Evolutionary conservation across 2,329 filamentous ascomycete species (phyloP).

Genomic region (Aspergillus neotritici): DNA sequence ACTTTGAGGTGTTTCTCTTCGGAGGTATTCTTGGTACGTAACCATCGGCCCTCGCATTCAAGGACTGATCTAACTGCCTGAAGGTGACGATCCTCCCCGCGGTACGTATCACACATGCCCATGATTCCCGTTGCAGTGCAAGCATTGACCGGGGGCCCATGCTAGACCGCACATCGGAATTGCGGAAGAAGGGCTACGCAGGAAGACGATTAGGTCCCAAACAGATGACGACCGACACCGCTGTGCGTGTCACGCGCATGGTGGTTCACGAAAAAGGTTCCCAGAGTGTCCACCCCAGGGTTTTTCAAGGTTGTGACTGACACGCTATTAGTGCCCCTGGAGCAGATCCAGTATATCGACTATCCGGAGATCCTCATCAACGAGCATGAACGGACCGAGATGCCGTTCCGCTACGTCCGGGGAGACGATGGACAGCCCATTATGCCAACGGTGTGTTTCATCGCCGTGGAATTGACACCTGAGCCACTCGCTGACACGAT

Average conservation of each 20-base stretch:
- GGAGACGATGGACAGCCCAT: conserved; percentile 69
- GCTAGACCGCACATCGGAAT: conserved; percentile 94
- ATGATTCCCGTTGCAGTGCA: not conserved
- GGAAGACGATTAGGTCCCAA: conserved; percentile 82
- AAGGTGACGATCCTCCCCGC: conserved; percentile 88
- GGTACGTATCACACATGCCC: conserved; percentile 50
- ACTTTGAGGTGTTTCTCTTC: conserved; percentile 89
- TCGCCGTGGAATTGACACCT: not conserved
- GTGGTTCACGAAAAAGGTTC: conserved; percentile 77
- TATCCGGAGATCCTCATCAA: conserved; percentile 85
- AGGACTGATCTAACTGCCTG: not conserved
- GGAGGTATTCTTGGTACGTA: conserved; percentile 82
- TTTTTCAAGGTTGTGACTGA: conserved; percentile 6
- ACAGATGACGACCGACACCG: conserved; percentile 98
- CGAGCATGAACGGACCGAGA: conserved; percentile 88
- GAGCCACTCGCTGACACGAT: conserved; percentile 8
- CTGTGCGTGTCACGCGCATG: conserved; percentile 85
- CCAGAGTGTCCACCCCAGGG: not conserved
- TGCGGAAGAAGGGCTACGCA: conserved; percentile 86
- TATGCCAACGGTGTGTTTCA: conserved; percentile 74
- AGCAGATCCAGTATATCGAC: conserved; percentile 76
- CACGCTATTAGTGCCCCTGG: conserved; percentile 58
- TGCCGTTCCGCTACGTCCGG: conserved; percentile 96
- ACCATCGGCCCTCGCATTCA: not conserved
- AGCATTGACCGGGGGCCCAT: conserved; percentile 40